phyloP scores from a whole-genome alignment of 2,329 filamentous ascomycete genomes.

The Fusarium praegraminearum region DNA sequence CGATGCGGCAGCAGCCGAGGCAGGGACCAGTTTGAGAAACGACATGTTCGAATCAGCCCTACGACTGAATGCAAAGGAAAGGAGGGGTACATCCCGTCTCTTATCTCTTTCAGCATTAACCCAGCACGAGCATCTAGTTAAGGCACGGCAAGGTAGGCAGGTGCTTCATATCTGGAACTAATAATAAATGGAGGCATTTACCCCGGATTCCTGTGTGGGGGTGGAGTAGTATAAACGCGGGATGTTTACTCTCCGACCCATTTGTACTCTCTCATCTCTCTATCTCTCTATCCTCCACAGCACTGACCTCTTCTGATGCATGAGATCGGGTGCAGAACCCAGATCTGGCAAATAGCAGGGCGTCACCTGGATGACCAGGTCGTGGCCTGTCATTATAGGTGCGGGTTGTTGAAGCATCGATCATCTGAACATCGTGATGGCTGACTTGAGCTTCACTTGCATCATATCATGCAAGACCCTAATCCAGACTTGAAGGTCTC shows the following conservation, averaged over 20 bases:
- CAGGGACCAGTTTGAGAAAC: slow-evolving; percentile 6
- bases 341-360: slow-evolving; percentile 16
- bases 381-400: slow-evolving; percentile 20
- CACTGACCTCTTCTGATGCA: slow-evolving; percentile 28
- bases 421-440: neutral
- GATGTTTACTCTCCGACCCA: slow-evolving; percentile 34
- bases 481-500: slow-evolving; percentile 16
- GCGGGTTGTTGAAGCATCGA: slow-evolving; percentile 12
- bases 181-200: slow-evolving; percentile 33
- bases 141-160: neutral
- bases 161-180: slow-evolving; percentile 36
- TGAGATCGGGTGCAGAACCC: slow-evolving; percentile 32
- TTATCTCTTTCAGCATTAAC: slow-evolving; percentile 23
- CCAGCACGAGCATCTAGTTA: slow-evolving; percentile 13
- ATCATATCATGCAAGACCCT: slow-evolving; percentile 1
- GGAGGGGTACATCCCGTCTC: slow-evolving; percentile 16
- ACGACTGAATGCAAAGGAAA: neutral
- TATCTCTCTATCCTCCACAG: slow-evolving; percentile 28
- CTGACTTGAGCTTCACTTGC: slow-evolving; percentile 17
- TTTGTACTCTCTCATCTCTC: slow-evolving; percentile 30
- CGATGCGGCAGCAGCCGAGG: slow-evolving; percentile 15
- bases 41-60: slow-evolving; percentile 13
- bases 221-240: slow-evolving; percentile 43
- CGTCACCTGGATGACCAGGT: slow-evolving; percentile 16
- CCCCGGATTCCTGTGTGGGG: slow-evolving; percentile 44